phyloP scores from a whole-genome alignment of 768 basidiomycete genomes.

The Mycena leptocephala region DNA sequence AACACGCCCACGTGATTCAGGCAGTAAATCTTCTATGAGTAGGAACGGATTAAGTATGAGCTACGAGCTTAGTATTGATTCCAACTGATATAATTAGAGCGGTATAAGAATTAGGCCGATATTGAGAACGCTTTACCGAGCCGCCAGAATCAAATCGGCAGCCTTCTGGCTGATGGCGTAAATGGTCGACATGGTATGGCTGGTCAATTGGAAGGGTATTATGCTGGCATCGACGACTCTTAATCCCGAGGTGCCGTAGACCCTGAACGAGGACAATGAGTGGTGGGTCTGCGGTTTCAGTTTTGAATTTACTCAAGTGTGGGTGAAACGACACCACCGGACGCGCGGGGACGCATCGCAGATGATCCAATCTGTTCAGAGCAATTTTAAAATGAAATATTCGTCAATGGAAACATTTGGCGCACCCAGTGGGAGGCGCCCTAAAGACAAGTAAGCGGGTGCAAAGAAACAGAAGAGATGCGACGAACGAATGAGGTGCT shows the following conservation, averaged over 20 bases:
- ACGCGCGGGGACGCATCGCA: conserved; percentile 42
- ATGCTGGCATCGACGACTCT: conserved; percentile 59
- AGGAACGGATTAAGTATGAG: too few species aligned
- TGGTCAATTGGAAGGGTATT: conserved; percentile 56
- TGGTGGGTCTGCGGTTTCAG: too few species aligned
- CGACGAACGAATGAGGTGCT: conserved; percentile 23
- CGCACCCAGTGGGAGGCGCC: conserved; percentile 33
- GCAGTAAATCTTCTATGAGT: too few species aligned
- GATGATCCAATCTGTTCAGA: conserved; percentile 30
- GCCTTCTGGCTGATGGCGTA: conserved; percentile 33
- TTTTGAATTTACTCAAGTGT: conserved; percentile 18
- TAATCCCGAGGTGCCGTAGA: conserved; percentile 59
- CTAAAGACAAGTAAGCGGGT: background rate
- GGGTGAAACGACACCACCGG: conserved; percentile 44
- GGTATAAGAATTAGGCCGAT: too few species aligned
- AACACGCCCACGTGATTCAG: too few species aligned
- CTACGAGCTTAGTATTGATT: too few species aligned
- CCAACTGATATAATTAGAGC: too few species aligned
- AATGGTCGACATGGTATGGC: conserved; percentile 47
- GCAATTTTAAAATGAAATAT: background rate
- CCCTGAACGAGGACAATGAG: conserved; percentile 28
- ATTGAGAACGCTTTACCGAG: too few species aligned
- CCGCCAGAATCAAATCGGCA: conserved; percentile 23
- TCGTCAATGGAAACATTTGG: background rate
- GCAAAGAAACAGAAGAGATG: background rate